phyloP scores from a whole-genome alignment of 2,329 filamentous ascomycete genomes.

The Microascus cirrosus region DNA sequence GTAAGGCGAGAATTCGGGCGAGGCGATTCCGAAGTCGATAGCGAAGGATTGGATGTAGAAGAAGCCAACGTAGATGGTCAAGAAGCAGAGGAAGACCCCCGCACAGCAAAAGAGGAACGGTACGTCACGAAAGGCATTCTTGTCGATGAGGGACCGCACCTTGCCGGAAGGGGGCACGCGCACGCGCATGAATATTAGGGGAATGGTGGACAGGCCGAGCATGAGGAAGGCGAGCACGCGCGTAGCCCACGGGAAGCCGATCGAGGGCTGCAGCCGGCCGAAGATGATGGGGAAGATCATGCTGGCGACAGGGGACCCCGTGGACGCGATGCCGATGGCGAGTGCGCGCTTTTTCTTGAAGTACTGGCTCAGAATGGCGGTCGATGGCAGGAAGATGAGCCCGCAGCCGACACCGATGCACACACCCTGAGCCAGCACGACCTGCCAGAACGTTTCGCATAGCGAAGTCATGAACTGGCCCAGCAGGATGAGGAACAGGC shows the following conservation, averaged over 20 bases:
- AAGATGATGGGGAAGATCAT: slow-evolving; percentile 25
- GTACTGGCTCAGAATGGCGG: slow-evolving; percentile 26
- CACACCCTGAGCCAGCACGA: slow-evolving; percentile 25
- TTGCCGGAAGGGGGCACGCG: slow-evolving; percentile 18
- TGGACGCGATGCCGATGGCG: slow-evolving; percentile 18
- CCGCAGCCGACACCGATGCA: slow-evolving; percentile 25
- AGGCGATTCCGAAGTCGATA: slow-evolving; percentile 25
- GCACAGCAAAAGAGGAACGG: slow-evolving; percentile 24
- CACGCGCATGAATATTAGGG: slow-evolving; percentile 24
- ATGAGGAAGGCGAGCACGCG: slow-evolving; percentile 31
- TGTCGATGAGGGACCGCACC: slow-evolving; percentile 4
- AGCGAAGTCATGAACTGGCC: slow-evolving; percentile 35
- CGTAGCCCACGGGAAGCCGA: slow-evolving; percentile 45
- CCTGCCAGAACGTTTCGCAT: slow-evolving; percentile 29
- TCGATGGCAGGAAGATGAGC: slow-evolving; percentile 20
- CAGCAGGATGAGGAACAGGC: slow-evolving; percentile 22
- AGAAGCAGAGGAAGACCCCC: slow-evolving; percentile 26
- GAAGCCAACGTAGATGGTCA: slow-evolving; percentile 35
- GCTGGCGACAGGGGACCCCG: slow-evolving; percentile 26
- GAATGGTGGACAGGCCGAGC: slow-evolving; percentile 23
- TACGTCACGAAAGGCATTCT: slow-evolving; percentile 15
- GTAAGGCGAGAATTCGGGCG: slow-evolving; percentile 22
- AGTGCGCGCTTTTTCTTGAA: slow-evolving; percentile 21
- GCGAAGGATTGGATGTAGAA: slow-evolving; percentile 33
- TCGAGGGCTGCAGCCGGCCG: slow-evolving; percentile 27